Percentiles rank a stretch among this genome's conserved stretches.
phyloP scores from a whole-genome alignment of 306 rosid genomes.

The Datisca glomerata region DNA sequence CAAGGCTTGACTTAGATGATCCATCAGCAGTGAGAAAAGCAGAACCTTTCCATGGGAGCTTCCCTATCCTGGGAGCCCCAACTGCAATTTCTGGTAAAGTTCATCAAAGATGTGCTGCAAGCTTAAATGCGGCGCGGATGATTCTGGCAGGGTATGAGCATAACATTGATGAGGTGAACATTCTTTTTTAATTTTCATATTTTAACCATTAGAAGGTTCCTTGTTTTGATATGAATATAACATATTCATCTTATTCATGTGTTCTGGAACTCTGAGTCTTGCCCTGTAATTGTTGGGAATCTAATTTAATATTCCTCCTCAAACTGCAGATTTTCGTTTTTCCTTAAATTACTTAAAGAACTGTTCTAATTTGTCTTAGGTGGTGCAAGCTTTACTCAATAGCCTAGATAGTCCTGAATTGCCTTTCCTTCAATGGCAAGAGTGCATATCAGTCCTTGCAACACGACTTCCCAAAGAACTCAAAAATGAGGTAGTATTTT shows the following conservation, averaged over 20 bases:
- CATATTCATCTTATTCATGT: too few relatives aligned
- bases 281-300: too few relatives aligned
- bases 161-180: conserved; percentile 76
- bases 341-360: conserved; percentile 4
- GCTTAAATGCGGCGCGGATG: conserved; percentile 77
- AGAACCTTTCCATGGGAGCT: conserved; percentile 76
- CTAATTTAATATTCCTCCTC: too few relatives aligned
- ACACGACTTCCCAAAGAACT: conserved; percentile 93
- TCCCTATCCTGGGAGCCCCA: conserved; percentile 83
- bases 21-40: conserved; percentile 94
- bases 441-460: conserved; percentile 85
- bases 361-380: conserved; percentile 36
- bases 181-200: too few relatives aligned
- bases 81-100: conserved; percentile 91
- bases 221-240: too few relatives aligned
- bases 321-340: too few relatives aligned
- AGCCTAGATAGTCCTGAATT: conserved; percentile 97
- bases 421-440: conserved; percentile 99
- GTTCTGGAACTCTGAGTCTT: too few relatives aligned
- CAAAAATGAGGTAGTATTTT: conserved; percentile 48
- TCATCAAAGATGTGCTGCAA: conserved; percentile 93
- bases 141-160: conserved; percentile 96
- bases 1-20: conserved; percentile 92
- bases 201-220: too few relatives aligned
- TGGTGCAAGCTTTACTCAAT: conserved; percentile 78